A percentile compares a stretch with the other conserved stretches of the same genome.
phyloP scores from a whole-genome alignment of 371 early-diverging fungal species.

The Capniomyces stellatus region DNA sequence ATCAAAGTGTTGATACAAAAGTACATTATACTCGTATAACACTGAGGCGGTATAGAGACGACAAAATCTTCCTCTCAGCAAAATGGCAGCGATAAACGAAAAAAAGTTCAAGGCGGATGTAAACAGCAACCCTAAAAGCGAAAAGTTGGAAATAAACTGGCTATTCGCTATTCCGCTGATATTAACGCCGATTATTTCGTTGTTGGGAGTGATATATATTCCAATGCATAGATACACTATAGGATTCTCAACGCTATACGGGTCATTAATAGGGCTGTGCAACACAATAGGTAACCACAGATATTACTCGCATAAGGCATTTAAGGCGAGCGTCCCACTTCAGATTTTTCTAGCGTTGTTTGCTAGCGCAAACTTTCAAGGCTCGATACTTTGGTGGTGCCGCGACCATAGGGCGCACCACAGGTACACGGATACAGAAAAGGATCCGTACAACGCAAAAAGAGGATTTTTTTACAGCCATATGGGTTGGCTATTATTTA shows the following conservation, averaged over 20 bases:
- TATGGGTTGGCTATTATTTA: slow-evolving; percentile 77
- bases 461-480: slow-evolving; percentile 75
- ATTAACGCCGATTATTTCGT: slow-evolving; percentile 55
- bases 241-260: slow-evolving; percentile 54
- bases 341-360: slow-evolving; percentile 39
- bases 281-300: slow-evolving; percentile 86
- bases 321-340: slow-evolving; percentile 36
- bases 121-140: no score
- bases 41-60: no score
- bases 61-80: no score
- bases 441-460: slow-evolving; percentile 78
- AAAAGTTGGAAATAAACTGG: slow-evolving; percentile 65
- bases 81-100: no score
- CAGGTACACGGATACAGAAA: slow-evolving; percentile 76
- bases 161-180: slow-evolving; percentile 47
- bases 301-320: slow-evolving; percentile 58
- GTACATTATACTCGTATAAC: no score
- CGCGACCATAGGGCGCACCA: slow-evolving; percentile 83
- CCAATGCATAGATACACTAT: slow-evolving; percentile 45
- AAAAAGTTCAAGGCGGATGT: no score
- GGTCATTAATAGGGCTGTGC: slow-evolving; percentile 69
- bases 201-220: slow-evolving; percentile 59
- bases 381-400: slow-evolving; percentile 71
- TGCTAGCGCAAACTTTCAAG: slow-evolving; percentile 60
- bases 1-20: no score